Base-by-base conservation (phyloP, 306 rosid species). In the Lathyrus sativus region DNA sequence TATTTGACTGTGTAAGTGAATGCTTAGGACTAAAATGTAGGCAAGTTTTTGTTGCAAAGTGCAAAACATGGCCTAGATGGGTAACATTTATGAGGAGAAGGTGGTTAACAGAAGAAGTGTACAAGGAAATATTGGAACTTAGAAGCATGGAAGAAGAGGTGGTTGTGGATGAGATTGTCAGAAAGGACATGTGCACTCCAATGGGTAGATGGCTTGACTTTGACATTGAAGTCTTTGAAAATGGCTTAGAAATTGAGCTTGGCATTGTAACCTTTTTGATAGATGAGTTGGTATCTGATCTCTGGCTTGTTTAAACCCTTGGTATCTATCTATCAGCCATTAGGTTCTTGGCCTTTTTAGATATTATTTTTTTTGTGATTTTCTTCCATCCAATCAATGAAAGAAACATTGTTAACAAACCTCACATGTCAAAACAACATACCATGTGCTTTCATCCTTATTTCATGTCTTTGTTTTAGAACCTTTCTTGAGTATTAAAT, bases 191-290 rank as follows among this genome's bases (percentile, higher is more conserved):
- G 96, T 87, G 89, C 86, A 83, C 82, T 31, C 70, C 72, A 57
- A 17, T 11, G 11, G 98, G 95, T 24, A 88, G 68, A 83, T 92
- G 98, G 98, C 75, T 86, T 12, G 79, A 86, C 80, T 86, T 86
- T 49, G 79, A 81, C 53, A 33, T 51, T 24, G 96, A 89, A 80
- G 85, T 82, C 60, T 86, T 58, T 65, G 91, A 86, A 71, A 86
- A 86, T 69, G 88, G 84, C 55, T 28, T 79, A 65, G 87, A 81
- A 72, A 51, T 89, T 76, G 95, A 88, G 79, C 67, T 64, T 54
- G 75, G 65, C 62, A 77, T 92, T 4, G 74, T 84, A 44, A 61
- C 46, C 62, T 79, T 33, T 56, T 80, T 89, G 81, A 58, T 92
- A 19, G 54, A 84, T 49, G 95, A 92, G 54, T 68, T 92, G 72